These are phyloP conservation scores for Croton laevigatus DNA, from an alignment of 441 rosid genomes.

Conservation along the genomic window DNA sequence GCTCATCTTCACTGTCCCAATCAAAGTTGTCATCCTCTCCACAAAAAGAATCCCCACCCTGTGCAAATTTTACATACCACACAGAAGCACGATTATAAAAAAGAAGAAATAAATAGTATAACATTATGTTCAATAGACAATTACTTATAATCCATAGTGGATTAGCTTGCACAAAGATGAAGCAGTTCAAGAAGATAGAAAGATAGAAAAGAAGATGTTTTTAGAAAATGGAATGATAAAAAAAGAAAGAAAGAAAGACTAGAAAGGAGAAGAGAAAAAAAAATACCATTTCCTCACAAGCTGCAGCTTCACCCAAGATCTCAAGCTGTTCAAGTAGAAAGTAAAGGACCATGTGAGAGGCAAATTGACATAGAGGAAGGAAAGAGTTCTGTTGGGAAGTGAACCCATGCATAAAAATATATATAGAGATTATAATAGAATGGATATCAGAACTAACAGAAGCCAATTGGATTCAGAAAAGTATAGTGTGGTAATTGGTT, in stretches of 20 bases:
- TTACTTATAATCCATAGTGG: not conserved
- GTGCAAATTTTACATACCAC: conserved; percentile 10
- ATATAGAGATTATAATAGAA: no score
- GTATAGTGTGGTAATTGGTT: no score
- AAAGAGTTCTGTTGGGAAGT: no score
- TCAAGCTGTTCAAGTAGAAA: conserved; percentile 29
- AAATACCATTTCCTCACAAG: conserved; percentile 32
- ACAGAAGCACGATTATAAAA: not conserved
- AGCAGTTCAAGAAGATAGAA: not conserved
- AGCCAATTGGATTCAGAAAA: no score
- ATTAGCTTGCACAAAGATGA: not conserved
- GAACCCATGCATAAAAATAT: not conserved
- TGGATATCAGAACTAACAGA: no score
- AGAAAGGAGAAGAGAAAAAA: not conserved
- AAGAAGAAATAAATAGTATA: not conserved
- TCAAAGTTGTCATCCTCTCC: conserved; percentile 38
- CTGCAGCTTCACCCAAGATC: conserved; percentile 12
- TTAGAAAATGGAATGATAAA: not conserved
- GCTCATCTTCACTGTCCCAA: conserved; percentile 72
- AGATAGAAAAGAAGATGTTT: not conserved
- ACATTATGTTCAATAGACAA: not conserved
- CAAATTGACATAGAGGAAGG: not conserved
- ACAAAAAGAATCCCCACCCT: conserved; percentile 40
- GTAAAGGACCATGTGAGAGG: not conserved
- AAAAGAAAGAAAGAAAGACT: no score